Evolutionary conservation across 2,329 filamentous ascomycete genomes (phyloP).

Genomic region (Paecilomyces fulvus): DNA sequence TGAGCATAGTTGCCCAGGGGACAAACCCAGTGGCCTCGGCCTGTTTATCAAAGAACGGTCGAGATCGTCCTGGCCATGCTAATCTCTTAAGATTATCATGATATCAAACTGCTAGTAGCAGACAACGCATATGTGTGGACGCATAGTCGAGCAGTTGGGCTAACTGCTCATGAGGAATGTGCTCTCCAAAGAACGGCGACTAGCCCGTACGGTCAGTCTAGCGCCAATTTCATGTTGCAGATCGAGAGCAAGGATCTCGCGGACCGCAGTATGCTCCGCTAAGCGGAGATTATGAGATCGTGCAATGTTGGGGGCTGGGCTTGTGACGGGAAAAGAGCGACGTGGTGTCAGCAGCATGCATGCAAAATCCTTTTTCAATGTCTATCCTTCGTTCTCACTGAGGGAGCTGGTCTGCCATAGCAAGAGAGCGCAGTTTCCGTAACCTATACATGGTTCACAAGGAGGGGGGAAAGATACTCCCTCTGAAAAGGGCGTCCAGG

Average conservation of each 20-base stretch:
- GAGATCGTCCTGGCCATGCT: background rate
- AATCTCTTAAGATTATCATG: background rate
- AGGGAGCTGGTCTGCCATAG: background rate
- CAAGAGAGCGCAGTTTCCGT: background rate
- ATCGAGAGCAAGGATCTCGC: background rate
- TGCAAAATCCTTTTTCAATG: background rate
- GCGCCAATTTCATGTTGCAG: background rate
- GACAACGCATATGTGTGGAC: background rate
- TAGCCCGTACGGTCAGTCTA: background rate
- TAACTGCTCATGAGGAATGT: background rate
- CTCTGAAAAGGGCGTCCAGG: background rate
- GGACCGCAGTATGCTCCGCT: background rate
- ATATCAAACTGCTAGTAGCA: background rate
- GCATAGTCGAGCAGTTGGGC: background rate
- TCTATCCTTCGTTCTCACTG: background rate
- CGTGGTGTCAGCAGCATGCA: background rate
- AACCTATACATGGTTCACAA: background rate
- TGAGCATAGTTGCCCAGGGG: background rate
- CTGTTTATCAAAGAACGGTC: background rate
- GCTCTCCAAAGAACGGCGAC: background rate
- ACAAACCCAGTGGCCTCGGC: background rate
- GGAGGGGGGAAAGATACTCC: background rate
- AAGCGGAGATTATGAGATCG: background rate
- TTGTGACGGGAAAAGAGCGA: background rate
- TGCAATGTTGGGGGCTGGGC: background rate